Conservation (phyloP, 345 rosid genomes). For the Bretschneidera sinensis region DNA sequence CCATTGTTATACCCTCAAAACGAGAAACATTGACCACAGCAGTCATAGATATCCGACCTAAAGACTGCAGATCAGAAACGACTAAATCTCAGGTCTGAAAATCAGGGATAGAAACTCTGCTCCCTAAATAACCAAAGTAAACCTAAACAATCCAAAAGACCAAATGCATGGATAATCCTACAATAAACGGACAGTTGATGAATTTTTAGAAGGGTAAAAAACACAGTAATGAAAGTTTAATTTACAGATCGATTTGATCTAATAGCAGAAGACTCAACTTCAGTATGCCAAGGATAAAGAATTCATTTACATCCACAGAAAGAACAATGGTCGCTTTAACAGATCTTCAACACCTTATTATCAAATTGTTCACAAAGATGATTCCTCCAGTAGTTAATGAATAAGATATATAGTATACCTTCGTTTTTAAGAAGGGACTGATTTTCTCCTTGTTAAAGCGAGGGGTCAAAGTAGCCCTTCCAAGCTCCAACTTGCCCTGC, state of each 20-base stretch:
- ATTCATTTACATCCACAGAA: too few species aligned
- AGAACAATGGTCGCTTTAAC: neutral
- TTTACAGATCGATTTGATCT: neutral
- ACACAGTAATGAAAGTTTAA: neutral
- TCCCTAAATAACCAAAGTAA: neutral
- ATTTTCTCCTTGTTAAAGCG: slow-evolving; percentile 27
- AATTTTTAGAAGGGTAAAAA: too few species aligned
- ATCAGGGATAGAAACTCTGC: too few species aligned
- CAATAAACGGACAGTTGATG: too few species aligned
- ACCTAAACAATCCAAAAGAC: neutral
- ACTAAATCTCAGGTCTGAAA: slow-evolving; percentile 4
- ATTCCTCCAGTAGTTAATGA: neutral
- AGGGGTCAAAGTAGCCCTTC: slow-evolving; percentile 29
- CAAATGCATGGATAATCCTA: neutral
- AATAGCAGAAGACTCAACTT: neutral
- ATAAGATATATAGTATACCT: slow-evolving; percentile 43
- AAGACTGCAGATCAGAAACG: slow-evolving; percentile 42
- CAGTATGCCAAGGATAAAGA: too few species aligned
- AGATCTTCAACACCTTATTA: neutral
- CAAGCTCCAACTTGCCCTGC: slow-evolving; percentile 61
- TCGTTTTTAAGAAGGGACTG: slow-evolving; percentile 37
- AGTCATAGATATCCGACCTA: slow-evolving; percentile 60
- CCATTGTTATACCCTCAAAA: slow-evolving; percentile 83
- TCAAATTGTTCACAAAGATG: neutral
- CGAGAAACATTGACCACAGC: slow-evolving; percentile 64